phyloP scores from a whole-genome alignment of 805 yeast genomes.

The Yarrowia deformans region DNA sequence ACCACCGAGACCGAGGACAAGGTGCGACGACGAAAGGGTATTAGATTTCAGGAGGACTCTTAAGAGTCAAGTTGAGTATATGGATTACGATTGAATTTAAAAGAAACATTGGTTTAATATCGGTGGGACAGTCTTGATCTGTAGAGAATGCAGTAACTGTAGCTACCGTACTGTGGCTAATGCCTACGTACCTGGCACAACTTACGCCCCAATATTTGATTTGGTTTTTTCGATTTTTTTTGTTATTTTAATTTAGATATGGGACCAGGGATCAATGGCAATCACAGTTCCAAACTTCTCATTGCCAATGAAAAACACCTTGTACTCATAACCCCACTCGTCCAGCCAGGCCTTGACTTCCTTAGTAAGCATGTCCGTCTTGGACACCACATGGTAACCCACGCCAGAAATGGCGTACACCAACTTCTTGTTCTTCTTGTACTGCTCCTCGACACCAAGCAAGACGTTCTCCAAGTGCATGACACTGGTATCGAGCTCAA shows the following conservation, averaged over 20 bases:
- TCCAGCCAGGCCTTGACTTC: slow-evolving; percentile 49
- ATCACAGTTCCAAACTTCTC: slow-evolving; percentile 51
- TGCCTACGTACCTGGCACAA: no score
- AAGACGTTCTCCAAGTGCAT: slow-evolving; percentile 47
- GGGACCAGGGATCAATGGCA: slow-evolving; percentile 55
- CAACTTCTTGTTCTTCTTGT: slow-evolving; percentile 44
- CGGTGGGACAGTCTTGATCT: no score
- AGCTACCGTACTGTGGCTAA: no score
- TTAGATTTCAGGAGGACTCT: slow-evolving; percentile 43
- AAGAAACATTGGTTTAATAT: no score
- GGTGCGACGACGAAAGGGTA: slow-evolving; percentile 42
- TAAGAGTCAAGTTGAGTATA: slow-evolving; percentile 4
- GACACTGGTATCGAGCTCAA: slow-evolving; percentile 50
- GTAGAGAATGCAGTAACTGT: no score
- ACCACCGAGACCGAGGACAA: slow-evolving; percentile 21
- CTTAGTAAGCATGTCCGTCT: slow-evolving; percentile 48
- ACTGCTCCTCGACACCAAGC: slow-evolving; percentile 44
- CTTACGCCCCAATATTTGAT: not conserved
- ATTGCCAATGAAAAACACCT: slow-evolving; percentile 49
- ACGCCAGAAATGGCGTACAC: slow-evolving; percentile 50
- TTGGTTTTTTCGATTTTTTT: slow-evolving; percentile 18
- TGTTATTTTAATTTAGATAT: slow-evolving; percentile 40
- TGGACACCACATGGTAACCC: slow-evolving; percentile 49
- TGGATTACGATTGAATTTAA: not conserved
- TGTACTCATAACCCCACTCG: slow-evolving; percentile 53